Base-by-base conservation (phyloP, 768 basidiomycete species). In the Chalciporus pseudorubinellus region DNA sequence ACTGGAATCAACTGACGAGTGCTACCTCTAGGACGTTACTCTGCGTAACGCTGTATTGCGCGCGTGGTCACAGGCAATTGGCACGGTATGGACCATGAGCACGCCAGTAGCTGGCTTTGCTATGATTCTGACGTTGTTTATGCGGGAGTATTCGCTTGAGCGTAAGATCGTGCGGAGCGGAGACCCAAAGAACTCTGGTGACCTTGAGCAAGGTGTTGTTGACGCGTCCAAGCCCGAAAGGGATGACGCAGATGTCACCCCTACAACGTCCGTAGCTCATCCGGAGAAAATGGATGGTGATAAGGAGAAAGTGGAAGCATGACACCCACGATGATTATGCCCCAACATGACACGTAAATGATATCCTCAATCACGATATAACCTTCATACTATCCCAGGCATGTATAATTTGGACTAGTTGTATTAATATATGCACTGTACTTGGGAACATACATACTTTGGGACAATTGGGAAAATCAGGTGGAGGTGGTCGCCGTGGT, bases 31-130 rank as follows among this genome's bases (percentile, higher is more conserved):
- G 82, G 76, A 90, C 56, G 67, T 76, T 7, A 59, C 60, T 11
- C 62, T 74, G 24, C 82, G 82, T 12, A 59, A 72, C 31, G 72
- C 74, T 34, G 69, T n/a, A n/a, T n/a, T n/a, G n/a, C n/a, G n/a
- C n/a, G n/a, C n/a, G n/a, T n/a, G n/a, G n/a, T n/a, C n/a, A n/a
- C 69, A 75, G 28, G 80, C 85, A 2, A 82, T 89, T 38, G 74
- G 75, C 59, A 70, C 59, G 42, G 84, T 89, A 39, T 89, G 87
- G 86, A 55, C 83, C 38, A 79, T 84, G 20, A 75, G 75, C 64
- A 80, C 82, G 8, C 84, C 86, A 0, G 65, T 88, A 22, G 21
- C 77, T 13, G 83, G 80, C 12, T 71, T 73, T n/a, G n/a, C n/a
- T n/a, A n/a, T n/a, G n/a, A n/a, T n/a, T n/a, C n/a, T n/a, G n/a